Evolutionary conservation across 331 rosid genomes (phyloP).

Genomic region (Quercus phellos): DNA sequence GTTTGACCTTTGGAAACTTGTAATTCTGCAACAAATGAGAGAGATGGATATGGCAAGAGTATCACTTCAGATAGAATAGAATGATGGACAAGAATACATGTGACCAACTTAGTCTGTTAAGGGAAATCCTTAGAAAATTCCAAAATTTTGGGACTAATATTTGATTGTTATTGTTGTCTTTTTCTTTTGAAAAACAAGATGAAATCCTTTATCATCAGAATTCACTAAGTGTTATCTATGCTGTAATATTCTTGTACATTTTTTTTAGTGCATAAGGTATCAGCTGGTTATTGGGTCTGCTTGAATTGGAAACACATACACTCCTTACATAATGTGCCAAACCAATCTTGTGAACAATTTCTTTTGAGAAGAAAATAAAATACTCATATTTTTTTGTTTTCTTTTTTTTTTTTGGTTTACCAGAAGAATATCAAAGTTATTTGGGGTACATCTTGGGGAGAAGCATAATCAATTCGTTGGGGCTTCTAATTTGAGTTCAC

Average conservation of each 20-base stretch:
- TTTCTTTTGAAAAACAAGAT: background rate
- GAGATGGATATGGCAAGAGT: background rate
- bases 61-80: too few relatives aligned
- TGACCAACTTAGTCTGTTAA: too few relatives aligned
- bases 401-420: constrained; percentile 4
- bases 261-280: background rate
- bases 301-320: background rate
- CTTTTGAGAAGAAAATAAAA: background rate
- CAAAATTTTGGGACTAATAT: background rate
- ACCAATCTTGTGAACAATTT: background rate
- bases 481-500: background rate
- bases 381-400: background rate
- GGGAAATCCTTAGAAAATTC: too few relatives aligned
- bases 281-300: background rate
- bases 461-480: background rate
- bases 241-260: background rate
- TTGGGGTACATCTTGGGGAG: constrained; percentile 28
- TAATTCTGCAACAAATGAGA: background rate
- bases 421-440: constrained; percentile 13
- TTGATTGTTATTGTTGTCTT: background rate
- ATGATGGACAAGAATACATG: too few relatives aligned
- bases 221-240: background rate
- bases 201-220: background rate
- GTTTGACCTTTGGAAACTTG: background rate
- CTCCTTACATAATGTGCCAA: background rate